Evolutionary conservation across 1,139 yeast genomes (phyloP).

Genomic region (Pichia sp.): DNA sequence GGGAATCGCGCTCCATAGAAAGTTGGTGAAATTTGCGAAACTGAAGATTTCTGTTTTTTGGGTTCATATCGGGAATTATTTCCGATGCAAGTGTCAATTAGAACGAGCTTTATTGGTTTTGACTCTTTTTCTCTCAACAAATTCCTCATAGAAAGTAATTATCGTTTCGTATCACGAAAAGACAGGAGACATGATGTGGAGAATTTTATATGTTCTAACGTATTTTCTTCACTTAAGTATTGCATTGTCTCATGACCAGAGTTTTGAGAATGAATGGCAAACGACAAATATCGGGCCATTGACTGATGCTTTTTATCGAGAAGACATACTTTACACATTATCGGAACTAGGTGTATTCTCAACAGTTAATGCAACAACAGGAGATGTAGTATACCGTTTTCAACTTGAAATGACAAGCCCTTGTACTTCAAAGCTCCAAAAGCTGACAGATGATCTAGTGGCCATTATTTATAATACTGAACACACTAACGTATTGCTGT

Average conservation of each 20-base stretch:
- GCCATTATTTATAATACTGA: not conserved
- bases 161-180: too few relatives aligned
- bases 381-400: constrained; percentile 29
- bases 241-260: constrained; percentile 26
- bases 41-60: too few relatives aligned
- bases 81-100: too few relatives aligned
- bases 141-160: too few relatives aligned
- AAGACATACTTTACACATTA: constrained; percentile 19
- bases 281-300: constrained; percentile 28
- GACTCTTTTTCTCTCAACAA: too few relatives aligned
- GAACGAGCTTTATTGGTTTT: too few relatives aligned
- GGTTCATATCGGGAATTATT: too few relatives aligned
- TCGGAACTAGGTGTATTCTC: constrained; percentile 27
- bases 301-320: constrained; percentile 16
- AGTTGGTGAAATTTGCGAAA: too few relatives aligned
- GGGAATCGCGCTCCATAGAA: too few relatives aligned
- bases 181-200: too few relatives aligned
- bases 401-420: constrained; percentile 1
- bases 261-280: constrained; percentile 32
- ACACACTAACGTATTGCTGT: constrained; percentile 3
- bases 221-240: not conserved
- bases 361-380: constrained; percentile 22
- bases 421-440: constrained; percentile 2
- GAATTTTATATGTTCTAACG: too few relatives aligned
- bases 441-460: not conserved